Base-by-base conservation (phyloP, 768 basidiomycete genomes). In the Amanita pseudoporphyria region DNA sequence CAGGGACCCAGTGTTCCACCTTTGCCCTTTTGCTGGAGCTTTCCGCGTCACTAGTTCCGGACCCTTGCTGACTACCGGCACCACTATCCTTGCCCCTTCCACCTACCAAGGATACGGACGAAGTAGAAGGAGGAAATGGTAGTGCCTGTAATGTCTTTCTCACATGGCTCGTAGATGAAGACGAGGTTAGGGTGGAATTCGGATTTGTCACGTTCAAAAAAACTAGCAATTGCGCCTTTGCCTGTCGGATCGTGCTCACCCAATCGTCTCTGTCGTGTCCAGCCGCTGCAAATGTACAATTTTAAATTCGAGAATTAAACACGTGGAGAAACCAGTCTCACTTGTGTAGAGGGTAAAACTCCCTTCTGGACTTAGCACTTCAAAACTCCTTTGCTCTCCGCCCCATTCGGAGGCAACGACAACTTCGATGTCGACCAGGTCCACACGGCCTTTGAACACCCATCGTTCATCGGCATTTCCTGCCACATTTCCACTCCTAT, bases 1-100 rank as follows among this genome's bases (percentile, higher is more conserved):
- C 86, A 4, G 93, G 92, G 1, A 91, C 79, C 70, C 91, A 95
- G 63, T 87, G 80, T 39, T 87, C 86, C 47, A 86, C 83, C 59
- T 68, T 75, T 9, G 72, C 70, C 36, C 79, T 62, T 56, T 71
- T 67, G 55, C 54, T 54, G 14, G 54, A 45, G 21, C 55, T 60
- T 19, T 54, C 56, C 4, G 30, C 38, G 32, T 14, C 30, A 45
- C 28, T 41, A 26, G 14, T 14, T 7, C 24, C 35, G 21, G 3
- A 32, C 42, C 32, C 13, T 33, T 38, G 31, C 49, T 45, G 31
- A 48, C 13, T 40, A 14, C 50, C 31, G 24, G 56, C 58, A 22
- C 56, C 14, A 18, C 1, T 10, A 19, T 14, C 12, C 10, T 10
- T 31, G 26, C 28, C 22, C 3, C 5, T 19, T 13, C 45, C 58